Evolutionary conservation across 2,329 filamentous ascomycete genomes (phyloP), one percentile per base, ranked within the genome.

Genomic region (Arachnomyces sp.): DNA sequence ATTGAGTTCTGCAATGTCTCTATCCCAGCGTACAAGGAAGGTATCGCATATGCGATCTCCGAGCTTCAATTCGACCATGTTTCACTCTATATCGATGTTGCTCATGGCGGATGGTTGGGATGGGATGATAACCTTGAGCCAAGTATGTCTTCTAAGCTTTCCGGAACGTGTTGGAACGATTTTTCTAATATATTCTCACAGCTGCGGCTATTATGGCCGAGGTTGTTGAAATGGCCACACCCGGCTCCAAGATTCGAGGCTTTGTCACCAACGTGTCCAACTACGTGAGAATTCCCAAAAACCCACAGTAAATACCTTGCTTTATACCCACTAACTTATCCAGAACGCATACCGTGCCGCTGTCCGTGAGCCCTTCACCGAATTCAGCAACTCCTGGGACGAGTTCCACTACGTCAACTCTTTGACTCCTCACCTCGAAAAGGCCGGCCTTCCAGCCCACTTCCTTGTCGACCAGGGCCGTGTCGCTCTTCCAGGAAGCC

Each of bases 381-480:
- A 66, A 49, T 63, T 52, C 41, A 62, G 55, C 50, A 52, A 56
- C 40, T 63, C 62, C 14, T 68, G 52, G 44, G 66, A 69, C 44
- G 67, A 70, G 53, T 53, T 49, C 15, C 52, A 65, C 57, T 70
- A 67, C 48, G 63, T 56, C 38, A 47, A 52, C 33, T 61, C 63
- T 2, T 59, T 70, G 7, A 50, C 62, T 1, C 58, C 64, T 1
- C 51, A 56, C 43, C 63, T 69, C 36, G 57, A 58, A 41, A 58
- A 54, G 8, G 52, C 56, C 33, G 66, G 64, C 3, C 56, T 70
- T 12, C 67, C 67, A 2, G 49, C 64, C 3, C 55, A 60, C 42
- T 70, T 70, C 59, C 68, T 71, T 51, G 55, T 70, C 49, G 67
- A 70, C 47, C 64, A 68, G 49, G 66, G 67, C 33, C 63, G 67